Evolutionary conservation across 225 moss, liverwort and hornwort species (phyloP).

Genomic region (Bryum argenteum): DNA sequence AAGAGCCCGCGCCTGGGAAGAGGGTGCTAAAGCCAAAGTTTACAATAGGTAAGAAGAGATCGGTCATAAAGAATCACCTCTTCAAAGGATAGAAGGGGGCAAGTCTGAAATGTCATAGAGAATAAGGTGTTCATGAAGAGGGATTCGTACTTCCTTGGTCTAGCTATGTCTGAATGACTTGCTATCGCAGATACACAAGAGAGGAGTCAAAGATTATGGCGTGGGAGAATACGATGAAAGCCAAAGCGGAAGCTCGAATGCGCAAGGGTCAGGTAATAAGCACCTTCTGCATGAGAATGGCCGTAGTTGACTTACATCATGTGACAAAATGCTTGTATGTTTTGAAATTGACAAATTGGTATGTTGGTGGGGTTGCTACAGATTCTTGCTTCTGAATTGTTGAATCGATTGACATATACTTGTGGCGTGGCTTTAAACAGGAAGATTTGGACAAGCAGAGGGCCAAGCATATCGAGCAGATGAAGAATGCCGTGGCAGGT

Average conservation of each 20-base stretch:
- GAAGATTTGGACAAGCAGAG: conserved; percentile 57
- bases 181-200: conserved; percentile 49
- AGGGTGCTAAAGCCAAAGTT: conserved; percentile 61
- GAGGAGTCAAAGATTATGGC: conserved; percentile 63
- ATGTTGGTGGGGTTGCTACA: neutral
- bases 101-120: neutral
- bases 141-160: neutral
- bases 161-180: neutral
- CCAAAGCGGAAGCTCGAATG: conserved; percentile 62
- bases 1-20: conserved; percentile 60
- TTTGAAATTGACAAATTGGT: neutral
- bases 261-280: conserved; percentile 52
- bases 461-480: conserved; percentile 58
- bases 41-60: conserved; percentile 40
- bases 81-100: neutral
- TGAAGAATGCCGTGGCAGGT: conserved; percentile 62
- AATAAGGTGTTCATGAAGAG: neutral
- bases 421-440: conserved; percentile 21
- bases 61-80: neutral
- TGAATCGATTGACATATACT: neutral
- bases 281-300: neutral
- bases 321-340: neutral
- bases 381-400: neutral
- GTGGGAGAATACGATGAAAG: conserved; percentile 70
- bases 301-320: neutral